These are phyloP conservation scores for Fusarium pininemorale DNA, from an alignment of 2,329 filamentous ascomycete genomes.

Conservation along the genomic window DNA sequence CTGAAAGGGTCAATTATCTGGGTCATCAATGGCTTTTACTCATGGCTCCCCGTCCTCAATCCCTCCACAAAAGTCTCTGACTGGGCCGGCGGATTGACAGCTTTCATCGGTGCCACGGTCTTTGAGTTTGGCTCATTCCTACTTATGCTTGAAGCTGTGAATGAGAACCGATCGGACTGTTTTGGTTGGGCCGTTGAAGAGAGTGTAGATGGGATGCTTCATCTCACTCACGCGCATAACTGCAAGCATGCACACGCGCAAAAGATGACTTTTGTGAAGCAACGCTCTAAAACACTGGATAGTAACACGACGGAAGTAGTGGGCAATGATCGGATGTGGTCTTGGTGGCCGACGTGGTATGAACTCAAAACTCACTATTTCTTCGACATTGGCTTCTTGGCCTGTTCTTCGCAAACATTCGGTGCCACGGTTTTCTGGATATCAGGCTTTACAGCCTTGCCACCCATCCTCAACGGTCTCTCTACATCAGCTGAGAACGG, in stretches of 20 bases:
- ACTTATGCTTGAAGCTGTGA: conserved; percentile 73
- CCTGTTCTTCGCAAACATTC: conserved; percentile 64
- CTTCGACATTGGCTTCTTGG: conserved; percentile 60
- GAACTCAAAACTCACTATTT: conserved; percentile 69
- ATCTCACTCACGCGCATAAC: conserved; percentile 11
- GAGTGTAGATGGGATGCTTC: conserved; percentile 24
- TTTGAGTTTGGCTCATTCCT: conserved; percentile 72
- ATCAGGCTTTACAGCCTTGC: conserved; percentile 68
- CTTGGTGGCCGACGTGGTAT: conserved; percentile 66
- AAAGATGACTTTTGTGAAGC: conserved; percentile 32
- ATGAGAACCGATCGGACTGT: conserved; percentile 70
- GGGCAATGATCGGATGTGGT: conserved; percentile 53
- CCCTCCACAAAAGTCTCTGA: conserved; percentile 63
- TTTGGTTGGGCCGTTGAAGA: conserved; percentile 74
- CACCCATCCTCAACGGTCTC: conserved; percentile 59
- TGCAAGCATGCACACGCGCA: conserved; percentile 44
- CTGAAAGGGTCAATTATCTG: conserved; percentile 43
- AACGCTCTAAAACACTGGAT: background rate
- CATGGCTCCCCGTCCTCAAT: conserved; percentile 55
- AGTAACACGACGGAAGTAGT: background rate
- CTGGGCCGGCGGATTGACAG: conserved; percentile 67
- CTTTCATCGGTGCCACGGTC: conserved; percentile 73
- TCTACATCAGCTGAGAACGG: conserved; percentile 51
- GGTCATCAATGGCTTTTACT: conserved; percentile 70
- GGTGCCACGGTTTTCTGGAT: conserved; percentile 74